A percentile compares a stretch with the other conserved stretches of the same genome.
phyloP scores from a whole-genome alignment of 495 filamentous ascomycete genomes.

The Articulospora tetracladia region DNA sequence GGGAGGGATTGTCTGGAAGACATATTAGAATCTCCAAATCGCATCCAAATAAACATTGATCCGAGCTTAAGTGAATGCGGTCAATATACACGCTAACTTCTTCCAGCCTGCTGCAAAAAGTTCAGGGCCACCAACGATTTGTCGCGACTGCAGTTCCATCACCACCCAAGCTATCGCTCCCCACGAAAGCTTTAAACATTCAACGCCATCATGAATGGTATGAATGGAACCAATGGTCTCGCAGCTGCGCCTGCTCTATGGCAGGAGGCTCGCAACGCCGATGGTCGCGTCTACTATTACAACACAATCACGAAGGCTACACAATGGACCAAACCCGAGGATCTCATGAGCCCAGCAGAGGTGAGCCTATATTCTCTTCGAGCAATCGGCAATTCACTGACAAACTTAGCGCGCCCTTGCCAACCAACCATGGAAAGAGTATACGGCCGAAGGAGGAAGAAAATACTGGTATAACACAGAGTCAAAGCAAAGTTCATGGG shows the following conservation, averaged over 20 bases:
- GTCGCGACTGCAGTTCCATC: background rate
- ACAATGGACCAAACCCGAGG: slow-evolving; percentile 90
- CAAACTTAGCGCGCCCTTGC: slow-evolving; percentile 65
- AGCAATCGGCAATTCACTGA: slow-evolving; percentile 7
- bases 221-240: slow-evolving; percentile 60
- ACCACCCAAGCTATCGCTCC: background rate
- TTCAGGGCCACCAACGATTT: background rate
- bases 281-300: slow-evolving; percentile 92
- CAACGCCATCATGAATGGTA: slow-evolving; percentile 27
- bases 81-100: background rate
- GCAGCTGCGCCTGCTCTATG: slow-evolving; percentile 56
- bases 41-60: background rate
- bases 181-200: background rate
- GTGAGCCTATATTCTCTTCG: slow-evolving; percentile 41
- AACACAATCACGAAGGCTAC: slow-evolving; percentile 82
- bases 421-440: slow-evolving; percentile 89
- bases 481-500: slow-evolving; percentile 90
- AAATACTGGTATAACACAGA: slow-evolving; percentile 95
- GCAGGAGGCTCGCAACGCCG: slow-evolving; percentile 79
- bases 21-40: too few relatives aligned
- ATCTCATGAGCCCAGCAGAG: slow-evolving; percentile 84
- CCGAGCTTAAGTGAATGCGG: background rate
- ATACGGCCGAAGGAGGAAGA: slow-evolving; percentile 77
- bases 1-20: too few relatives aligned
- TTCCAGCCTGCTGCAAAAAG: background rate